Conservation (phyloP, 2,329 filamentous ascomycete species). For the Aureobasidium subglaciale region DNA sequence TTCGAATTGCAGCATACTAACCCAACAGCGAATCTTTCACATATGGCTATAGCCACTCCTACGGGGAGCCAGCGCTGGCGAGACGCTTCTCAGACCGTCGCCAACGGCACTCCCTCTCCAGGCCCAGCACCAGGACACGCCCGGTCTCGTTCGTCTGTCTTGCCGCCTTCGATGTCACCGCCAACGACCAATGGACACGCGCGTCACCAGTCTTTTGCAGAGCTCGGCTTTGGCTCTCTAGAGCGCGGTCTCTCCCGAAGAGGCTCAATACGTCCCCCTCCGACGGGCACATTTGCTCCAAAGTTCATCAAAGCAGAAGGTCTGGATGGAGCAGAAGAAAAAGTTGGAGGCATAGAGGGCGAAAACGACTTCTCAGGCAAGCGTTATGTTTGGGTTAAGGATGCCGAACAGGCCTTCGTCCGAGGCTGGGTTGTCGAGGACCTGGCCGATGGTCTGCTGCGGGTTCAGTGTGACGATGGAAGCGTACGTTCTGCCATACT, state of each 20-base stretch:
- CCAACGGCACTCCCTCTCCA: constrained; percentile 57
- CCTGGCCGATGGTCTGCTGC: constrained; percentile 57
- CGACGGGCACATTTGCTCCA: constrained; percentile 81
- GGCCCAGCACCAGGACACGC: constrained; percentile 43
- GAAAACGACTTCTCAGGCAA: constrained; percentile 99
- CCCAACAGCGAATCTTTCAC: neutral
- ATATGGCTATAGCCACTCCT: constrained; percentile 13
- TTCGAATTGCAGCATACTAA: constrained; percentile 3
- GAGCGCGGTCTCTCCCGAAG: constrained; percentile 3
- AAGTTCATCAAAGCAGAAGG: constrained; percentile 92
- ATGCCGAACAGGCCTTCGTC: constrained; percentile 79
- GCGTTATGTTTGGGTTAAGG: constrained; percentile 94
- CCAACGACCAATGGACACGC: constrained; percentile 46
- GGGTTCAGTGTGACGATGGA: constrained; percentile 92
- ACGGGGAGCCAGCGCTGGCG: constrained; percentile 50
- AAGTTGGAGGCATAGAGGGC: constrained; percentile 72
- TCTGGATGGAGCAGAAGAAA: constrained; percentile 50
- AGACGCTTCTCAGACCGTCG: constrained; percentile 69
- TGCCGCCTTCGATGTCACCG: constrained; percentile 52
- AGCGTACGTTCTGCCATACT: constrained; percentile 59
- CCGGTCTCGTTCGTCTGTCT: constrained; percentile 69
- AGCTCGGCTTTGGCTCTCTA: constrained; percentile 37
- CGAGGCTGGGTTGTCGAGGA: constrained; percentile 90
- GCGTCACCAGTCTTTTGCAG: constrained; percentile 58
- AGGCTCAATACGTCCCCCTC: constrained; percentile 8